Base-by-base conservation (phyloP, 1,284 basidiomycete genomes). In the Xerocomus cyaneibrunnescens region DNA sequence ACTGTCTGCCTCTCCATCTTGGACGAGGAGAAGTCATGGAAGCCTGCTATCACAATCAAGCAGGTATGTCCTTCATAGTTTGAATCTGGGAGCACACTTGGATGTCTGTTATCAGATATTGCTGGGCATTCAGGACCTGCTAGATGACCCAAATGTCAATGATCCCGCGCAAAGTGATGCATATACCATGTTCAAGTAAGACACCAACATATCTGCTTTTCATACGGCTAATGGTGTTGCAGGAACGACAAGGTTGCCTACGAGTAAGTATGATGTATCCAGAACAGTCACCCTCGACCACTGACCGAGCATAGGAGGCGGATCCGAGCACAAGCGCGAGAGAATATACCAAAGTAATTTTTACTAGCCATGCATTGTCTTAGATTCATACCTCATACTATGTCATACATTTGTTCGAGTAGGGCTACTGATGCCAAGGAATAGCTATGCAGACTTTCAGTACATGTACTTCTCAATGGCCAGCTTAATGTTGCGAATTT, bases 1-100 rank as follows among this genome's bases (percentile, higher is more conserved):
- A 99, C 97, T 19, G 95, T 99, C 45, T 99, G 97, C 70, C 79
- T 99, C 21, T 98, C 94, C 14, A 99, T 99, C 67, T 75, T 99
- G 35, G 96, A 99, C 68, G 97, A 99, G 70, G 97, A 99, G 73
- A 99, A 99, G 73, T 89, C 87, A 6, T 99, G 97, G 97, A 98
- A 98, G 71, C 94, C 97, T 10, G 91, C 94, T 2, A 98, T 99
- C 64, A 99, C 95, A 2, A 94, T 99, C 74, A 99, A 99, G 72
- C 95, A 98, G 81, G 94, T 92, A 35, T 40, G 80, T 66, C 10
- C 32, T 39, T 35, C 2, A 17, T 21, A 37, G 47, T 32, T 25
- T 48, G 10, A 39, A 44, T 46, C 17, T 6, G 51, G 31, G 22
- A 27, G 25, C 23, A 45, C 25, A 21, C 30, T 43, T 39, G 16